Evolutionary conservation across 495 filamentous ascomycete genomes (phyloP), one percentile per base, ranked within the genome.

Genomic region (Trichocladium uniseriatum): DNA sequence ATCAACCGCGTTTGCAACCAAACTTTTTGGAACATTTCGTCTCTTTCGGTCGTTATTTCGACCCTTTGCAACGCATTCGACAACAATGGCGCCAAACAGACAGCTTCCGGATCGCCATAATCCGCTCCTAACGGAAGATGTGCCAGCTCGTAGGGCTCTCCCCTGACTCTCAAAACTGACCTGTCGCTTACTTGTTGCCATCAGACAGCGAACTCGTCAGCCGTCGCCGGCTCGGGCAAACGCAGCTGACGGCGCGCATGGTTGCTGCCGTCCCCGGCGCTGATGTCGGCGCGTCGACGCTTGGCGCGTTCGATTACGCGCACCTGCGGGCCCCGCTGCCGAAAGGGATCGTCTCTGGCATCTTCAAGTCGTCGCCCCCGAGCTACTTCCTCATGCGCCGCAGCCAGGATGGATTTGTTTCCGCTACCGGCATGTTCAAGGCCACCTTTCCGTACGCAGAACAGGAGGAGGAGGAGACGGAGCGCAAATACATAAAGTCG

Each of bases 401-500:
- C 50, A 95, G 89, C 71, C 83, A 81, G 62, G 92, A 98, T 70
- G 94, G 94, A 34, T 96, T 75, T 61, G 81, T 98, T 34, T 95
- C 89, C 58, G 89, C 92, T 6, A 97, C 92, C 44, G 92, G 94
- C 62, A 97, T 98, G 94, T 98, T 97, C 76, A 98, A 97, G 70
- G 94, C 94, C 48, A 87, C 91, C 6, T 98, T 96, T 65, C 92
- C 92, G 3, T 97, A 89, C 76, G 89, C 92, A 13, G 82, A 84
- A 49, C 68, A 77, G 27, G 78, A 81, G 6, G 94, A 98, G 62
- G 92, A 98, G 67, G 81, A 84, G 52, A 71, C 70, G 7, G 92
- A 98, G 74, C 84, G 90, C 52, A 85, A 82, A 53, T 91, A 87
- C 56, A 76, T 97, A 60, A 95, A 92, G 66, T 73, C 72, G 10